phyloP scores from a whole-genome alignment of 345 rosid genomes.

The Euphorbia lathyris region DNA sequence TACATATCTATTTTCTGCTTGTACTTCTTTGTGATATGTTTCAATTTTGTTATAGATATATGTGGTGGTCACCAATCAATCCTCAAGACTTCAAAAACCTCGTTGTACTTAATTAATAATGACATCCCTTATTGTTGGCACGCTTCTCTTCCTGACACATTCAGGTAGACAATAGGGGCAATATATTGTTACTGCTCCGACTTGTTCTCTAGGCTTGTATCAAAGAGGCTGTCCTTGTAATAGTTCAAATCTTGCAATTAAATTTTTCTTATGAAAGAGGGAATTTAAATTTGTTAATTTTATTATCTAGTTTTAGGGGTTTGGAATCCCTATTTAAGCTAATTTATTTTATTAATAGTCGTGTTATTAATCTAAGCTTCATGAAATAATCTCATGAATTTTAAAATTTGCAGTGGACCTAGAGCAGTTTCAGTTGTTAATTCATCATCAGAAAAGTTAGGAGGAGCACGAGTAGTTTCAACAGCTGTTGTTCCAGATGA shows the following conservation, averaged over 20 bases:
- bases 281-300: not conserved
- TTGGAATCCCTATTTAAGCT: too few species aligned
- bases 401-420: slow-evolving; percentile 69
- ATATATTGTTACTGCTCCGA: not conserved
- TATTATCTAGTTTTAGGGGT: not conserved
- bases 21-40: not conserved
- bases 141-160: not conserved
- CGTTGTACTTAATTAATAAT: not conserved
- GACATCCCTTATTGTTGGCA: not conserved
- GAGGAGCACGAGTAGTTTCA: slow-evolving; percentile 74
- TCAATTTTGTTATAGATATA: not conserved
- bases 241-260: not conserved
- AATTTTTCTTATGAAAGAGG: too few species aligned
- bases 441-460: slow-evolving; percentile 78
- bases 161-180: not conserved
- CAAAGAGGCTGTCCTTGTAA: not conserved
- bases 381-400: not conserved
- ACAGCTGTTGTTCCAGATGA: slow-evolving; percentile 86
- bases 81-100: too few species aligned
- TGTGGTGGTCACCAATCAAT: too few species aligned
- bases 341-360: too few species aligned
- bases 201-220: not conserved
- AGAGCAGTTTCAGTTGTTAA: slow-evolving; percentile 70
- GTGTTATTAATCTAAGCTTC: not conserved
- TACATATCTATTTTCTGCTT: not conserved